Evolutionary conservation across 2,329 filamentous ascomycete species (phyloP), one percentile per base, ranked within the genome.

Genomic region (Aspergillus tubingensis): DNA sequence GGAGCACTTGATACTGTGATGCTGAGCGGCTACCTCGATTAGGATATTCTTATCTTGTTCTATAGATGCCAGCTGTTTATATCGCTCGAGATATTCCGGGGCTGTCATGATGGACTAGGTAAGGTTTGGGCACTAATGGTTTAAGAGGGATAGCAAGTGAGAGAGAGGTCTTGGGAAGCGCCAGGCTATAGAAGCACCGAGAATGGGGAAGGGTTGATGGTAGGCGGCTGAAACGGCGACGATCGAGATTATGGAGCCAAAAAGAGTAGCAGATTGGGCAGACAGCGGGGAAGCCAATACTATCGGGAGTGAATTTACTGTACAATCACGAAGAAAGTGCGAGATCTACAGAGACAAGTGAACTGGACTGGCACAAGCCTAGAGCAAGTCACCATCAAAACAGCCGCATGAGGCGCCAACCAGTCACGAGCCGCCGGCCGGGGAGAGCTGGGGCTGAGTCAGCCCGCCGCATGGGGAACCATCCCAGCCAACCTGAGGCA

Each of bases 31-130:
- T 73, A 82, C 80, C 72, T 82, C 78, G 62, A 82, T 82, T 48
- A 82, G 71, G 54, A 74, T 73, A 67, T 82, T 79, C 65, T 81
- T 82, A 57, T 75, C 75, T 50, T 81, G 73, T 63, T 82, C 80
- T 59, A 80, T 67, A 27, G 73, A 68, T 57, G 75, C 75, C 57
- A 82, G 63, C 60, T 78, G 74, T 61, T 78, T 76, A 72, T 79
- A 81, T 66, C 79, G 78, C 61, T 80, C 73, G 41, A 74, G 67
- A 61, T 74, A 76, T 54, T 70, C 70, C 52, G 70, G 68, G 43
- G 73, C 69, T 43, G 71, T 70, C 69, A 76, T 73, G 57, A 61
- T 70, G 58, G 60, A 66, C 70, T 53, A 56, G 38, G n/a, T 58
- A 52, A 30, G 44, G 43, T 56, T 27, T n/a, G 36, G 44, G 23